Base-by-base conservation (phyloP, 345 rosid species). In the Murraya paniculata region DNA sequence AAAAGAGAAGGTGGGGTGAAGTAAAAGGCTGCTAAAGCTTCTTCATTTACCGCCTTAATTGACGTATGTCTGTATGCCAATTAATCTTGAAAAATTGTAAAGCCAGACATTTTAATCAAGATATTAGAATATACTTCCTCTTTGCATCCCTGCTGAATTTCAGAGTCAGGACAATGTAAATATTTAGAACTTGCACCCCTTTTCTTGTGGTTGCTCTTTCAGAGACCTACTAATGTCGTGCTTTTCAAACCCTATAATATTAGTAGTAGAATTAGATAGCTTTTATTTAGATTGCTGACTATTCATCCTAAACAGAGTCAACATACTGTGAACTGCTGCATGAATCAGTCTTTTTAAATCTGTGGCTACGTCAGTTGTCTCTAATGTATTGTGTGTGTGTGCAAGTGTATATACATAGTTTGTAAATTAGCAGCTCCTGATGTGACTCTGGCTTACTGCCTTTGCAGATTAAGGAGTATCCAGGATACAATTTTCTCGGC, bases 391-490 rank as follows among this genome's bases (percentile, higher is more conserved):
- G 38, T 45, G 7, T 30, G 30, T 22, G 30, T 18, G 68, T 28
- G 21, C 57, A 45, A 45, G 19, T 21, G 22, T 19, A 9, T 19
- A 19, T 48, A 2, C 28, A 19, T 4, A 8, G 59, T 45, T 22
- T n/a, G 35, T 77, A 36, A n/a, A 56, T 25, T 57, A 68, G 31
- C 38, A 27, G 57, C n/a, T 38, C 62, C 58, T 76, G 50, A 72
- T 65, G 69, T 48, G 14, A 38, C 59, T 59, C 24, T 31, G 22
- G 21, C 25, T 57, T 64, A 14, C 72, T 79, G 72, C 45, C 68
- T 81, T 58, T 78, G 66, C 90, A 96, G 98, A 86, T 94, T 69
- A 92, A 88, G 74, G 89, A 90, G 70, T 80, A 89, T 86, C 93
- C 90, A 78, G 92, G 89, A 77, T 86, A 84, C 83, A 92, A 91